Percentiles rank a stretch among this genome's conserved stretches.
Evolutionary conservation across 805 yeast species (phyloP).

Genomic region (Candida ascalaphidarum): DNA sequence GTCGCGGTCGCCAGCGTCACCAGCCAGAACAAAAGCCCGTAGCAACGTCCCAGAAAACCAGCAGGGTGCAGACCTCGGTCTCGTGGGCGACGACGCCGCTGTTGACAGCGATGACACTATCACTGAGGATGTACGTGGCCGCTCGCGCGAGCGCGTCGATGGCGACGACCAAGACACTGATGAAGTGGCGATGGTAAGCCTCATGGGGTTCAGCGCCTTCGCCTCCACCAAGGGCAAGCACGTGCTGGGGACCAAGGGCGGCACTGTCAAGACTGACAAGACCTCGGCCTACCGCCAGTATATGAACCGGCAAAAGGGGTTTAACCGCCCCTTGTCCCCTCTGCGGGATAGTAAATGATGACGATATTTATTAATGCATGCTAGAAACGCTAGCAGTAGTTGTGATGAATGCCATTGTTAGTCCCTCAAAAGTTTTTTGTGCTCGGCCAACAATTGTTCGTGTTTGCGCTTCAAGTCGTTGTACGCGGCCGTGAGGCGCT

Average conservation of each 20-base stretch:
- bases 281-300: constrained; percentile 48
- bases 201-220: constrained; percentile 56
- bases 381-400: constrained; percentile 5
- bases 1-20: too few species aligned
- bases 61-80: too few species aligned
- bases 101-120: too few species aligned
- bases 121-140: constrained; percentile 15
- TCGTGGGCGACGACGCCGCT: too few species aligned
- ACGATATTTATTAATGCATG: too few species aligned
- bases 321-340: constrained; percentile 48
- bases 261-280: constrained; percentile 27
- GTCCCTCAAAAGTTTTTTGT: constrained; percentile 48
- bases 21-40: too few species aligned
- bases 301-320: constrained; percentile 50
- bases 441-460: constrained; percentile 48
- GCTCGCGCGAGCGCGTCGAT: constrained; percentile 13
- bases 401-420: constrained; percentile 32
- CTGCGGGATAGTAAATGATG: too few species aligned
- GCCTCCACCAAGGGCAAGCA: constrained; percentile 49
- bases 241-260: constrained; percentile 42
- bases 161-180: constrained; percentile 6
- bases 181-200: constrained; percentile 24
- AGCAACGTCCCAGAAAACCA: too few species aligned
- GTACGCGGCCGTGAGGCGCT: too few species aligned
- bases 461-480: constrained; percentile 35